phyloP scores from a whole-genome alignment of 1,139 yeast species.

The Zygoascus meyerae region DNA sequence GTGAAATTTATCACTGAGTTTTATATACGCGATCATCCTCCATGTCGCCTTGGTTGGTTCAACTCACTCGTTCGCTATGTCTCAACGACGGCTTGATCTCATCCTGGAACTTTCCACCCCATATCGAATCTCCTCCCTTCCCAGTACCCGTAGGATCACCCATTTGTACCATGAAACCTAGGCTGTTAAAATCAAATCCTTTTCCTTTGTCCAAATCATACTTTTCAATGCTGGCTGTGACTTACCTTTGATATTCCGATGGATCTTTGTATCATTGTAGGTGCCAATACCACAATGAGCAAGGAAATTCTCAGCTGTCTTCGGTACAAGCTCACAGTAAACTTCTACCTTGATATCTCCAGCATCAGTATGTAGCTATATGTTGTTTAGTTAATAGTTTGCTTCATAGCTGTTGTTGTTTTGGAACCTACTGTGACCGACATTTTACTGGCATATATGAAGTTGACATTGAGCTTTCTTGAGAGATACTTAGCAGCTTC shows the following conservation, averaged over 20 bases:
- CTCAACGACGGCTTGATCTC: conserved; percentile 41
- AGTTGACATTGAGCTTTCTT: too few species aligned
- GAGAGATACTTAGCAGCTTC: too few species aligned
- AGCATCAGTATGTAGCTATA: conserved; percentile 35
- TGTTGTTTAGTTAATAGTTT: background rate
- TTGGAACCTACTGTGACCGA: conserved; percentile 11
- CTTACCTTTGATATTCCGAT: conserved; percentile 39
- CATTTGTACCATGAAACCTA: conserved; percentile 43
- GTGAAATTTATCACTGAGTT: too few species aligned
- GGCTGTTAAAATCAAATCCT: background rate
- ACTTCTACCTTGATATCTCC: conserved; percentile 40
- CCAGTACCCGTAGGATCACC: conserved; percentile 50
- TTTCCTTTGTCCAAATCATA: background rate
- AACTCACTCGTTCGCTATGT: conserved; percentile 41
- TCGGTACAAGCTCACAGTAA: conserved; percentile 39
- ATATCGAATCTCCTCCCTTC: conserved; percentile 46
- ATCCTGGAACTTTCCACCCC: conserved; percentile 48
- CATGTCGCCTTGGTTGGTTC: background rate
- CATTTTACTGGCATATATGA: conserved; percentile 3
- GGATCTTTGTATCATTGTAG: conserved; percentile 38
- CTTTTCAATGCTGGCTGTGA: conserved; percentile 17
- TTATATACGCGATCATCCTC: too few species aligned
- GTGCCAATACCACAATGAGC: conserved; percentile 47
- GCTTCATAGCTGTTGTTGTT: background rate
- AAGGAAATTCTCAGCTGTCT: conserved; percentile 40